Conservation (phyloP, 192 early-diverging fungal species). For the Entophlyctis helioformis region DNA sequence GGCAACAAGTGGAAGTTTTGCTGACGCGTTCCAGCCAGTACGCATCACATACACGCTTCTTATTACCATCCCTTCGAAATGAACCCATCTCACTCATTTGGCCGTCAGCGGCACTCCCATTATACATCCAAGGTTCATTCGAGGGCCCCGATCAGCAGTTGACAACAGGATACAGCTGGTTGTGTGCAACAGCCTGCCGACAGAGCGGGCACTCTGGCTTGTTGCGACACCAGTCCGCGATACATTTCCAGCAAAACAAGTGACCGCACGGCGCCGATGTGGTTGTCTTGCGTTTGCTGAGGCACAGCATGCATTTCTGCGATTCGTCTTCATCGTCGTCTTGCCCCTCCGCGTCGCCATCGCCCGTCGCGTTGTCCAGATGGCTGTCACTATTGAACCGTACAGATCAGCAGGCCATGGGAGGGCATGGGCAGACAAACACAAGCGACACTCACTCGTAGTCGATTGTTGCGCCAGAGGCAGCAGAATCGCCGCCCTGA, state of each 20-base stretch:
- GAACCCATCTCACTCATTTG: too few species aligned
- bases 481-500: slow-evolving; percentile 5
- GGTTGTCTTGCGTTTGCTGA: slow-evolving; percentile 59
- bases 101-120: too few species aligned
- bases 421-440: neutral
- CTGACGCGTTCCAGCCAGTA: too few species aligned
- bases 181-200: slow-evolving; percentile 62
- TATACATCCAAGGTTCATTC: too few species aligned
- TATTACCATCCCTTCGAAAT: too few species aligned
- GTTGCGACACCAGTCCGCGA: slow-evolving; percentile 82
- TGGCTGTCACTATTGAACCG: too few species aligned
- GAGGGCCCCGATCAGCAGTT: slow-evolving; percentile 38
- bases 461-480: neutral
- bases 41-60: too few species aligned
- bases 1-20: slow-evolving; percentile 74
- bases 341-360: slow-evolving; percentile 9
- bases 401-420: neutral
- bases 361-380: too few species aligned
- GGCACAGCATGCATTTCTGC: slow-evolving; percentile 78
- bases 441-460: neutral
- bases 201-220: slow-evolving; percentile 93
- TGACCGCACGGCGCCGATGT: slow-evolving; percentile 90
- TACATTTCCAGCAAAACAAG: slow-evolving; percentile 92
- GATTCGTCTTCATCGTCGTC: slow-evolving; percentile 6
- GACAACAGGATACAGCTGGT: slow-evolving; percentile 62